Evolutionary conservation across 345 rosid genomes (phyloP).

Genomic region (Salix suchowensis): DNA sequence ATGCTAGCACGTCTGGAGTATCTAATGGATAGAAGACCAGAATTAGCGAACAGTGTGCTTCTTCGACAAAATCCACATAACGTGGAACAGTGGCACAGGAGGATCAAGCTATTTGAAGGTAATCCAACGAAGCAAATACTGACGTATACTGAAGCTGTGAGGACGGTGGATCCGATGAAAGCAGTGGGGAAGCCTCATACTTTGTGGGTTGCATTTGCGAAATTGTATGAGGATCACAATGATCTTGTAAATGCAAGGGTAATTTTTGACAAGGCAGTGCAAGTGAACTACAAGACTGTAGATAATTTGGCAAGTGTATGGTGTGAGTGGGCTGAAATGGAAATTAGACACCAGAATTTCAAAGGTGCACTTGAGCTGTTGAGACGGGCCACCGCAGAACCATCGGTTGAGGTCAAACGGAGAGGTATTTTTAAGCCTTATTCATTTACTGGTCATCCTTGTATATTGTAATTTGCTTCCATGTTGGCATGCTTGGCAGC

Average conservation of each 20-base stretch:
- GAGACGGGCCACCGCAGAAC: conserved; percentile 96
- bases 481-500: not conserved
- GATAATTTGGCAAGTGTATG: conserved; percentile 92
- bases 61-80: conserved; percentile 95
- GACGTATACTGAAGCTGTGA: conserved; percentile 92
- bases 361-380: conserved; percentile 80
- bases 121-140: conserved; percentile 85
- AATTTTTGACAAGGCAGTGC: conserved; percentile 93
- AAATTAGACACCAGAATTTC: conserved; percentile 76
- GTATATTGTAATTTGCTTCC: not conserved
- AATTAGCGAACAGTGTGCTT: conserved; percentile 87
- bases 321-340: conserved; percentile 99
- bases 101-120: conserved; percentile 87
- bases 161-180: conserved; percentile 91
- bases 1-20: conserved; percentile 78
- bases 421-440: conserved; percentile 43
- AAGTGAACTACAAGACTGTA: conserved; percentile 80
- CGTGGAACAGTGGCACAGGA: conserved; percentile 96
- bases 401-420: conserved; percentile 89
- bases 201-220: conserved; percentile 87
- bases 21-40: conserved; percentile 81
- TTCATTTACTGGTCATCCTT: not conserved
- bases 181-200: conserved; percentile 98
- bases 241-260: conserved; percentile 85
- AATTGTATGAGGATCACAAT: conserved; percentile 76